Conservation (phyloP, 108 stramenopile genomes). For the Cyclotella distinguenda region DNA sequence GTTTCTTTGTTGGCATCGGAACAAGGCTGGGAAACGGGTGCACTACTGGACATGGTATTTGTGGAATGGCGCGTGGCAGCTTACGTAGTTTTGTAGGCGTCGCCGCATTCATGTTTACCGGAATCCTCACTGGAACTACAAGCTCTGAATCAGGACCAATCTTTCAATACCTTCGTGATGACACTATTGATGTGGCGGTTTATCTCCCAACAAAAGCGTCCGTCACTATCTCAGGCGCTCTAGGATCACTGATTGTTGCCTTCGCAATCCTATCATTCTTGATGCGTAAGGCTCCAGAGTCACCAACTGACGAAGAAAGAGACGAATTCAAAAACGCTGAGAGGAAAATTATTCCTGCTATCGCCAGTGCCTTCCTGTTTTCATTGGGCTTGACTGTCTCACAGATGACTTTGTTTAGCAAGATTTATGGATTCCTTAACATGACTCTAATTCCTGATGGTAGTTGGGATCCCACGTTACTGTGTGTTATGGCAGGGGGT, state of each 20-base stretch:
- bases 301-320: conserved; percentile 13
- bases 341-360: conserved; percentile 31
- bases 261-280: conserved; percentile 12
- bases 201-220: conserved; percentile 16
- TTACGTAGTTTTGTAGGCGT: conserved; percentile 71
- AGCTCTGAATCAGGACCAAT: conserved; percentile 37
- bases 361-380: conserved; percentile 20
- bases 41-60: conserved; percentile 73
- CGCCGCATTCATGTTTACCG: conserved; percentile 69
- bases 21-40: conserved; percentile 69
- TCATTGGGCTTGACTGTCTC: conserved; percentile 58
- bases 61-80: conserved; percentile 81
- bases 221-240: conserved; percentile 9
- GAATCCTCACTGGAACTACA: conserved; percentile 39
- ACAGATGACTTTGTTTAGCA: conserved; percentile 68
- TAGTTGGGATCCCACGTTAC: conserved; percentile 79
- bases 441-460: conserved; percentile 43
- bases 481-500: conserved; percentile 79
- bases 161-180: conserved; percentile 19
- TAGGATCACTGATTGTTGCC: conserved; percentile 32
- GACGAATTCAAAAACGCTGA: conserved; percentile 29
- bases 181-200: conserved; percentile 5
- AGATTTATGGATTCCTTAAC: conserved; percentile 75
- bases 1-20: conserved; percentile 65
- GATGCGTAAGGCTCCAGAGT: conserved; percentile 16